These are phyloP conservation scores for Piloderma croceum DNA, from an alignment of 768 basidiomycete genomes.

Conservation along the genomic window DNA sequence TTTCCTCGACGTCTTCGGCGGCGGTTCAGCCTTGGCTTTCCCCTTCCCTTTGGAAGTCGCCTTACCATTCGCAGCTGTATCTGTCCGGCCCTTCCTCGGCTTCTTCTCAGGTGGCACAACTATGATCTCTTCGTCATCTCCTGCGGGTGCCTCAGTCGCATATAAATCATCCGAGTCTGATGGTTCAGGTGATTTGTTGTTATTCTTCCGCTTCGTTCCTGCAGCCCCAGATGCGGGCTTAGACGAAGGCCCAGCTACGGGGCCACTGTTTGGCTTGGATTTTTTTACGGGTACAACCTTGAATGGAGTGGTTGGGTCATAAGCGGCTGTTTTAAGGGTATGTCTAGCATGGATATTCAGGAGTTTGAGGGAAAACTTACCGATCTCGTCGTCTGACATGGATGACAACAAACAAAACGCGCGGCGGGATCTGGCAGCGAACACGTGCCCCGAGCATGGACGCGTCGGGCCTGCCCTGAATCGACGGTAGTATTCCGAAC, in stretches of 20 bases:
- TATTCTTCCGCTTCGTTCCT: conserved; percentile 13
- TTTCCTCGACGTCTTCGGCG: conserved; percentile 15
- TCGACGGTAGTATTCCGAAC: too few species aligned
- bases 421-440: too few species aligned
- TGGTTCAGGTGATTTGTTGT: conserved; percentile 5
- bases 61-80: conserved; percentile 21
- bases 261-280: not conserved
- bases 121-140: conserved; percentile 8
- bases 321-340: not conserved
- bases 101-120: conserved; percentile 1
- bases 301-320: not conserved
- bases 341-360: too few species aligned
- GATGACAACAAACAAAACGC: too few species aligned
- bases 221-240: conserved; percentile 4
- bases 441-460: too few species aligned
- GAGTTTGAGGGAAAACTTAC: too few species aligned
- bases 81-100: conserved; percentile 2
- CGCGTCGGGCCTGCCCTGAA: too few species aligned
- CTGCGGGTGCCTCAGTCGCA: not conserved
- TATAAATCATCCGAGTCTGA: conserved; percentile 8
- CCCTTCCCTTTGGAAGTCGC: conserved; percentile 26
- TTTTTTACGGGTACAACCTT: not conserved
- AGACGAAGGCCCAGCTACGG: conserved; percentile 5
- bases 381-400: too few species aligned
- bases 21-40: conserved; percentile 26